Percentiles rank a stretch among this genome's conserved stretches.
phyloP scores from a whole-genome alignment of 208 protist genomes.

The Herpetomonas muscarum region DNA sequence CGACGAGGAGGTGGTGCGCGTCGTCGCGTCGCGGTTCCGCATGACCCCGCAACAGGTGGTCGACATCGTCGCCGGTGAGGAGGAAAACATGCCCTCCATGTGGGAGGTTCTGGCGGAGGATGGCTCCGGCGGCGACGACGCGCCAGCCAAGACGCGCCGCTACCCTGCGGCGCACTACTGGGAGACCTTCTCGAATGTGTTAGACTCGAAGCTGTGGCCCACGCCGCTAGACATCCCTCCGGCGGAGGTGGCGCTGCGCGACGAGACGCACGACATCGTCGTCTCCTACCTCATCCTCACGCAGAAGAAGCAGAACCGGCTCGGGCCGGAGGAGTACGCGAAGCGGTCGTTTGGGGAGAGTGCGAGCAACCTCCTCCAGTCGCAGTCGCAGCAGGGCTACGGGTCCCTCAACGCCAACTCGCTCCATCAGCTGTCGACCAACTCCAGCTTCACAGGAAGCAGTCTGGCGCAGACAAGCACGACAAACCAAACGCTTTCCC shows the following conservation, averaged over 20 bases:
- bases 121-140: slow-evolving; percentile 16
- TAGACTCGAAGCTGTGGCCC: slow-evolving; percentile 81
- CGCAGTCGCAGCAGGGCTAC: slow-evolving; percentile 68
- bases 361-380: slow-evolving; percentile 45
- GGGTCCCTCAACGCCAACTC: slow-evolving; percentile 82
- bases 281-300: slow-evolving; percentile 71
- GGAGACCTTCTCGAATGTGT: slow-evolving; percentile 64
- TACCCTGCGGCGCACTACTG: slow-evolving; percentile 69
- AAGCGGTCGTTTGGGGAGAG: slow-evolving; percentile 37
- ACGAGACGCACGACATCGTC: slow-evolving; percentile 67
- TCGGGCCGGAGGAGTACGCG: slow-evolving; percentile 36
- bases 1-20: slow-evolving; percentile 51
- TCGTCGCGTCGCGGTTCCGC: slow-evolving; percentile 55
- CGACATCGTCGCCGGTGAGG: slow-evolving; percentile 46
- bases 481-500: neutral
- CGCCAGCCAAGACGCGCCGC: slow-evolving; percentile 13
- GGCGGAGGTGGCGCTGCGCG: slow-evolving; percentile 66
- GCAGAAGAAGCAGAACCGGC: slow-evolving; percentile 56
- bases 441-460: slow-evolving; percentile 38
- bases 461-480: slow-evolving; percentile 18
- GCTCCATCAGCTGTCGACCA: slow-evolving; percentile 52
- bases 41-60: slow-evolving; percentile 39
- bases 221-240: slow-evolving; percentile 61
- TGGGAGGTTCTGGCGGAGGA: slow-evolving; percentile 24
- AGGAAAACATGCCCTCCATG: slow-evolving; percentile 51